Percentiles rank a stretch among this genome's conserved stretches.
Evolutionary conservation across 2,329 filamentous ascomycete species (phyloP).

Genomic region (Diaporthe sp.): DNA sequence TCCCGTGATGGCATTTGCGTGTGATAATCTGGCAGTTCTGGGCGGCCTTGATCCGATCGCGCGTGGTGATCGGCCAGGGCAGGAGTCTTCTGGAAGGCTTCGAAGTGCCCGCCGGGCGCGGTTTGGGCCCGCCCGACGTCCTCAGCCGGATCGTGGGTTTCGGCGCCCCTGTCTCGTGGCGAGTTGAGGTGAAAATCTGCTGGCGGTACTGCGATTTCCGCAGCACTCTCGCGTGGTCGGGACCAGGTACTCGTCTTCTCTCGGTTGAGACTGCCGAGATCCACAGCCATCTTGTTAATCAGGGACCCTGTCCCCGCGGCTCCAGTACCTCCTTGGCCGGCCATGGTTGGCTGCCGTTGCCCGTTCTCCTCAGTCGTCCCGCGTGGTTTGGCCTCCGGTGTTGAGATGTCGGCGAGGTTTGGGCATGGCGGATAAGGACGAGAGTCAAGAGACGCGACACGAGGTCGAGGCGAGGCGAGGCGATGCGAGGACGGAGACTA

Average conservation of each 20-base stretch:
- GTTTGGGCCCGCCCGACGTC: conserved; percentile 21
- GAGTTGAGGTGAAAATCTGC: conserved; percentile 20
- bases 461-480: not conserved
- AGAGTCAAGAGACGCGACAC: not conserved
- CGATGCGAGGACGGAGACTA: conserved; percentile 22
- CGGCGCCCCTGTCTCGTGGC: conserved; percentile 27
- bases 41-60: conserved; percentile 7
- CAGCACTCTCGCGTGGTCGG: conserved; percentile 28
- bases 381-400: conserved; percentile 4
- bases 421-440: conserved; percentile 25
- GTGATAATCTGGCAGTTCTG: not conserved
- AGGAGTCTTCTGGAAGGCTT: conserved; percentile 35
- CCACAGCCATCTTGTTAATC: conserved; percentile 38
- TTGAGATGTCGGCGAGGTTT: conserved; percentile 2
- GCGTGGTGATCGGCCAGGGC: conserved; percentile 16
- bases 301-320: conserved; percentile 10
- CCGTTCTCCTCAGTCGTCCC: conserved; percentile 35
- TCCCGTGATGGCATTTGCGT: conserved; percentile 6
- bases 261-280: conserved; percentile 42
- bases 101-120: not conserved
- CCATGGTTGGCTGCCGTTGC: conserved; percentile 31
- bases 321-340: conserved; percentile 24
- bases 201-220: conserved; percentile 27
- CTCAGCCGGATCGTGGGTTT: conserved; percentile 29
- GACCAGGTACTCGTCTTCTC: conserved; percentile 28